Evolutionary conservation across 2,329 filamentous ascomycete genomes (phyloP).

Genomic region (Dactylellina leptospora): DNA sequence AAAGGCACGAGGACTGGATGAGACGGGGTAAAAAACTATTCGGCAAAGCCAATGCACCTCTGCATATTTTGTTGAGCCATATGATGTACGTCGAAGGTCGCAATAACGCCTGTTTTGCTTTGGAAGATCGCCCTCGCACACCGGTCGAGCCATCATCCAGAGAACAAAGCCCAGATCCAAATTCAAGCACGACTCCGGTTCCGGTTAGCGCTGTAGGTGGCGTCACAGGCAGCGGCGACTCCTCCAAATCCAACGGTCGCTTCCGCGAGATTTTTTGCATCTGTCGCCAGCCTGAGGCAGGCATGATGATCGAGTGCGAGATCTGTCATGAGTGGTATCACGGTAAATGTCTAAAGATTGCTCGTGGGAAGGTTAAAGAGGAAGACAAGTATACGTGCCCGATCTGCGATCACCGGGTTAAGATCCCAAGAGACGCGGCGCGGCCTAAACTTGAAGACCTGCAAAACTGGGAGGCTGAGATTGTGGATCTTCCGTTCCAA

Average conservation of each 20-base stretch:
- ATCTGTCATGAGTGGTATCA: conserved; percentile 99
- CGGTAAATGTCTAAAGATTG: conserved; percentile 97
- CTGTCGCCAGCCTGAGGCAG: conserved; percentile 88
- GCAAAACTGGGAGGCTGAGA: conserved; percentile 82
- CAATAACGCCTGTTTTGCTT: conserved; percentile 90
- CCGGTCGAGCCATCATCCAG: conserved; percentile 92
- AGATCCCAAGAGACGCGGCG: conserved; percentile 94
- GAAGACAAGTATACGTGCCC: conserved; percentile 98
- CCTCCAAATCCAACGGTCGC: conserved; percentile 63
- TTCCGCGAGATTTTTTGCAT: conserved; percentile 93
- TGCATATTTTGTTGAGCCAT: conserved; percentile 93
- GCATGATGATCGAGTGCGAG: conserved; percentile 99
- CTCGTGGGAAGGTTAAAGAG: conserved; percentile 95
- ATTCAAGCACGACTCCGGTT: conserved; percentile 44
- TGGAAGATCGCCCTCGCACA: conserved; percentile 84
- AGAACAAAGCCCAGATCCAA: conserved; percentile 71
- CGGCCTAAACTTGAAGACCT: conserved; percentile 94
- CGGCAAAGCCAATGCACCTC: conserved; percentile 93
- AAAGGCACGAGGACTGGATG: conserved; percentile 99
- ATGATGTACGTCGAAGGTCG: conserved; percentile 92
- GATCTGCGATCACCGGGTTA: conserved; percentile 96
- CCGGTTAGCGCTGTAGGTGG: not conserved
- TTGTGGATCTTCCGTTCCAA: conserved; percentile 83
- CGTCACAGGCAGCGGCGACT: conserved; percentile 39
- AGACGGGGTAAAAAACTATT: conserved; percentile 96